Conservation (phyloP, 2,329 filamentous ascomycete species). For the Colletotrichum spaethianum region DNA sequence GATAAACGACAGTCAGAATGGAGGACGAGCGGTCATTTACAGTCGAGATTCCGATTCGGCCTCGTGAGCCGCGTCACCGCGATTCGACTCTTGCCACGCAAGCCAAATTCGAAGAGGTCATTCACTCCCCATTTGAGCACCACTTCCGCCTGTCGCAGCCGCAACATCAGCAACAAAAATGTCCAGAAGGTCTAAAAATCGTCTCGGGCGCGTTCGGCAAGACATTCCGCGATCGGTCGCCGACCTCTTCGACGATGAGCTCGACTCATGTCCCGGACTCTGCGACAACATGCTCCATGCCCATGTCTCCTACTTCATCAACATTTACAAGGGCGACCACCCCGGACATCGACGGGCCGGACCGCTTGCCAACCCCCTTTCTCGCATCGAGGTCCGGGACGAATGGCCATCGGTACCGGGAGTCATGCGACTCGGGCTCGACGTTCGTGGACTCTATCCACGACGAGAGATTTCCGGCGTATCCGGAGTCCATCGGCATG, state of each 20-base stretch:
- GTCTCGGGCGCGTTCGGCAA: conserved; percentile 30
- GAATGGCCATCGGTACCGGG: conserved; percentile 33
- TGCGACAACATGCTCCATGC: conserved; percentile 54
- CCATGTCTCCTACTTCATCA: conserved; percentile 42
- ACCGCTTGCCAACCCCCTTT: conserved; percentile 34
- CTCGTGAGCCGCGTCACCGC: conserved; percentile 37
- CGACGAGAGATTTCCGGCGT: conserved; percentile 36
- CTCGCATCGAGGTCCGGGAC: conserved; percentile 22
- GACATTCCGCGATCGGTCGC: conserved; percentile 47
- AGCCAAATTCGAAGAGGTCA: conserved; percentile 26
- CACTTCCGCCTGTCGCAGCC: conserved; percentile 29
- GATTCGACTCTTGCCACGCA: conserved; percentile 23
- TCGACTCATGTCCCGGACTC: conserved; percentile 56
- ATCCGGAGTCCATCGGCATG: conserved; percentile 25
- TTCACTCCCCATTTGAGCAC: conserved; percentile 29
- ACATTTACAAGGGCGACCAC: conserved; percentile 43
- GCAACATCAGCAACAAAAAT: conserved; percentile 28
- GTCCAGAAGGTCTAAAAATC: conserved; percentile 39
- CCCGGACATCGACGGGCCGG: conserved; percentile 38
- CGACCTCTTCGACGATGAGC: conserved; percentile 55
- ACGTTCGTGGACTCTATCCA: conserved; percentile 49
- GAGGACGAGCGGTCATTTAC: conserved; percentile 22
- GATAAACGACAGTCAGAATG: conserved; percentile 16
- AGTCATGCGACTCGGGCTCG: conserved; percentile 54
- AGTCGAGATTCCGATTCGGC: conserved; percentile 38